Percentiles rank a stretch among this genome's conserved stretches.
phyloP scores from a whole-genome alignment of 805 yeast species.

The Yarrowia yakushimensis region DNA sequence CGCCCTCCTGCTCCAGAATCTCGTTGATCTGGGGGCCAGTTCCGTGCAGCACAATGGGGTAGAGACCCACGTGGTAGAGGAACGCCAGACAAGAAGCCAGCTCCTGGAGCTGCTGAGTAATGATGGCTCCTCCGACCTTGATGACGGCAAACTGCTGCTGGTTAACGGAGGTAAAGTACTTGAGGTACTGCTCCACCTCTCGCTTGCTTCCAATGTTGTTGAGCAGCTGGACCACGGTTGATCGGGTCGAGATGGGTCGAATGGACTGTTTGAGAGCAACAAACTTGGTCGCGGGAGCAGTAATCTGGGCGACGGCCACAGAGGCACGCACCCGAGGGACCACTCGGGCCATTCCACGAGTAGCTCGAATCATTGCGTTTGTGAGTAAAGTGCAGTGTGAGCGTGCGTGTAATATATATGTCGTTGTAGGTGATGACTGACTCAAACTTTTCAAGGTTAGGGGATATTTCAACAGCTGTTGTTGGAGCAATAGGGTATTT shows the following conservation, averaged over 20 bases:
- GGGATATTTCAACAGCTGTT: not conserved
- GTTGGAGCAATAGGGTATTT: not conserved
- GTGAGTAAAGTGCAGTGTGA: not conserved
- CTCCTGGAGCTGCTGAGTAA: constrained; percentile 89
- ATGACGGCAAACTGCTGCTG: constrained; percentile 94
- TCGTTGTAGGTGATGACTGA: not conserved
- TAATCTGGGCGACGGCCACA: not conserved
- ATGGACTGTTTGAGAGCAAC: not conserved
- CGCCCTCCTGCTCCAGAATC: constrained; percentile 86
- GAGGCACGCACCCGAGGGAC: constrained; percentile 21
- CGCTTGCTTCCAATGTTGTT: constrained; percentile 96
- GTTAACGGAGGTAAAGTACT: constrained; percentile 87
- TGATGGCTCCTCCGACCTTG: constrained; percentile 98
- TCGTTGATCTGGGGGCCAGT: constrained; percentile 99
- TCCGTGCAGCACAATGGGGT: constrained; percentile 95
- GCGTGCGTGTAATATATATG: not conserved
- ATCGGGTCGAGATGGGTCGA: constrained; percentile 54
- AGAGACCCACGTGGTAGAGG: constrained; percentile 93
- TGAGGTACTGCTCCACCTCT: constrained; percentile 96
- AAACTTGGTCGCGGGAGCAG: not conserved
- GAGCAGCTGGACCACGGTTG: constrained; percentile 90
- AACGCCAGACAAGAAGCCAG: constrained; percentile 94
- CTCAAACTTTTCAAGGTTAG: constrained; percentile 16
- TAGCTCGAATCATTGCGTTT: constrained; percentile 20
- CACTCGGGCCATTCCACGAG: constrained; percentile 22